Percentiles rank a stretch among this genome's conserved stretches.
phyloP scores from a whole-genome alignment of 75 land plant species.

The Pinus albicaulis region DNA sequence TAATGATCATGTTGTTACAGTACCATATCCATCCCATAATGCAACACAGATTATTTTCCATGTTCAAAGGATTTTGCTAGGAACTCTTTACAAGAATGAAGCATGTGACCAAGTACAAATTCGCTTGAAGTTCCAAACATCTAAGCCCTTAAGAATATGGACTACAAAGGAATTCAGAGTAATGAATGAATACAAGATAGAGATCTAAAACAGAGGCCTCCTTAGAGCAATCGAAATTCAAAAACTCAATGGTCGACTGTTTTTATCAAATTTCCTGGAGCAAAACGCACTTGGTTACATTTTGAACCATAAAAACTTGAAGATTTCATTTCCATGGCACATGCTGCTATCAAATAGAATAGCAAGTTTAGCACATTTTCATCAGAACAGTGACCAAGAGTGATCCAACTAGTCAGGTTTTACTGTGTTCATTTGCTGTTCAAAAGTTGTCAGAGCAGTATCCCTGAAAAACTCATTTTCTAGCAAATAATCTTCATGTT shows the following conservation, averaged over 20 bases:
- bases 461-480: background rate
- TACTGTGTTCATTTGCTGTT: background rate
- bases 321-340: background rate
- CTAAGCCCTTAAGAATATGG: background rate
- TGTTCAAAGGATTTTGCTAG: conserved; percentile 1
- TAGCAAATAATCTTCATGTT: background rate
- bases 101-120: background rate
- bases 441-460: background rate
- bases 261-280: conserved; percentile 1
- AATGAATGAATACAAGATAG: conserved; percentile 1
- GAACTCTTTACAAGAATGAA: conserved; percentile 1
- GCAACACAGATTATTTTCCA: background rate
- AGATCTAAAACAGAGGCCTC: background rate
- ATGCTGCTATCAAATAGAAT: background rate
- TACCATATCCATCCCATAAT: background rate
- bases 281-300: background rate
- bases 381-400: background rate
- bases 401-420: background rate
- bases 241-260: background rate
- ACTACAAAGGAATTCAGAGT: conserved; percentile 1
- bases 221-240: background rate
- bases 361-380: background rate
- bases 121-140: too few species aligned
- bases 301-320: background rate
- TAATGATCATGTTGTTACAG: background rate